phyloP scores from a whole-genome alignment of 139 green algal genomes.

The Chlamydomonas schloesseri region DNA sequence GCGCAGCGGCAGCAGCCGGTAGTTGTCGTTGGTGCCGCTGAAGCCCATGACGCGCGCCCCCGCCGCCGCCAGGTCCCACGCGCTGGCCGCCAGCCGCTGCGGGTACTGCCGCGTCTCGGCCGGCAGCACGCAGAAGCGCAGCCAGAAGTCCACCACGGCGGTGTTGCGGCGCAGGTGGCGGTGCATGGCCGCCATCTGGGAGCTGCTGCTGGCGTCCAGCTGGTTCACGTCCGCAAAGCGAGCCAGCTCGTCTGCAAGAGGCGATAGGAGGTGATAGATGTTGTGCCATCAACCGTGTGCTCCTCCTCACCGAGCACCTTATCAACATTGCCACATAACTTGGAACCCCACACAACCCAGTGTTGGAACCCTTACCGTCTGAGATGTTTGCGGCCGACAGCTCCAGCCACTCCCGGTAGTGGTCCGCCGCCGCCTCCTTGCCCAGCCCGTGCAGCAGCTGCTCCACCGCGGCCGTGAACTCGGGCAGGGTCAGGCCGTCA shows the following conservation, averaged over 20 bases:
- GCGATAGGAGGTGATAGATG: too few species aligned
- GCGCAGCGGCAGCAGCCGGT: constrained; percentile 66
- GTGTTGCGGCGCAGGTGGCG: constrained; percentile 62
- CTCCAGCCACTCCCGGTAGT: constrained; percentile 51
- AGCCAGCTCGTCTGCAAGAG: constrained; percentile 17
- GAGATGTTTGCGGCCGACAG: constrained; percentile 10
- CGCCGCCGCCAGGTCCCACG: constrained; percentile 64
- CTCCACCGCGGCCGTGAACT: constrained; percentile 21
- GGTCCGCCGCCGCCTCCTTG: constrained; percentile 34
- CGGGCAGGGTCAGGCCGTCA: constrained; percentile 46
- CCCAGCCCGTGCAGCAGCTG: constrained; percentile 46
- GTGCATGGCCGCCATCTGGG: constrained; percentile 52
- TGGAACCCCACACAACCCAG: too few species aligned
- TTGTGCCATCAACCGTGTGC: not conserved
- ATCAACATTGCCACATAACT: too few species aligned
- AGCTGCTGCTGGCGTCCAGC: constrained; percentile 61
- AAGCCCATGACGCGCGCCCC: constrained; percentile 52
- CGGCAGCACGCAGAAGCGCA: constrained; percentile 56
- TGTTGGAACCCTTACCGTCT: constrained; percentile 41
- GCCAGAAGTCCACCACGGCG: constrained; percentile 61
- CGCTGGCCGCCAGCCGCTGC: constrained; percentile 46
- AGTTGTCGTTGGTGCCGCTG: constrained; percentile 70
- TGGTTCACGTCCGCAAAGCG: constrained; percentile 48
- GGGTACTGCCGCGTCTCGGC: constrained; percentile 59
- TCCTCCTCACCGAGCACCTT: too few species aligned